Percentiles rank a stretch among this genome's conserved stretches.
Evolutionary conservation across 257 asterid species (phyloP).

Genomic region (Solanum medicagineum): DNA sequence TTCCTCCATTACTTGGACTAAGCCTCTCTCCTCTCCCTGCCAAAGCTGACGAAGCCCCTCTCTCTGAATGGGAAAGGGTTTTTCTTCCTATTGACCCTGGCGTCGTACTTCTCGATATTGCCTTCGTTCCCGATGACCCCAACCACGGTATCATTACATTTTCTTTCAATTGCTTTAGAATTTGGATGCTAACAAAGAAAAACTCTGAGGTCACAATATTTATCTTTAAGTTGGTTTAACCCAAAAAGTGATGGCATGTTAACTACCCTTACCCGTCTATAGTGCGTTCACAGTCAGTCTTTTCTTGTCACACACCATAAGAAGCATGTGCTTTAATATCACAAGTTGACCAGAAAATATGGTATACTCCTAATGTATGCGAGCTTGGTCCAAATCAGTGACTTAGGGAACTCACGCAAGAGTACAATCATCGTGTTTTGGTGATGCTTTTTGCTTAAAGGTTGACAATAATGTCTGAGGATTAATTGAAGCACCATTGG

Average conservation of each 20-base stretch:
- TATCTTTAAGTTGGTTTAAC: not conserved
- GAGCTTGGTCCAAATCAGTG: not conserved
- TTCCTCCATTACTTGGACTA: slow-evolving; percentile 18
- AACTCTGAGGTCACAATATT: not conserved
- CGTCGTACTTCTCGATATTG: slow-evolving; percentile 77
- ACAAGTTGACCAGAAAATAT: not conserved
- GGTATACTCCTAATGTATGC: not conserved
- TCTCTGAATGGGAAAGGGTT: slow-evolving; percentile 90
- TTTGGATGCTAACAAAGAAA: not conserved
- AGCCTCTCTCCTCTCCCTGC: slow-evolving; percentile 9
- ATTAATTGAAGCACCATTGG: not conserved
- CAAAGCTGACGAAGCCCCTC: slow-evolving; percentile 42
- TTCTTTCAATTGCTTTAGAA: not conserved
- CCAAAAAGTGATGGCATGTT: not conserved
- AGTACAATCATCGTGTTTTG: not conserved
- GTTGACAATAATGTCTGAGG: not conserved
- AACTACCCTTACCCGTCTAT: not conserved
- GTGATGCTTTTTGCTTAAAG: not conserved
- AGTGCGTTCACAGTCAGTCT: not conserved
- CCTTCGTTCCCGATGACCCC: slow-evolving; percentile 82
- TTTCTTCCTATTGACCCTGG: slow-evolving; percentile 86
- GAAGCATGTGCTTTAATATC: not conserved
- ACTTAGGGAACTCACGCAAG: not conserved
- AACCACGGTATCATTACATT: slow-evolving; percentile 41
- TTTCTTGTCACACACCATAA: not conserved